phyloP scores from a whole-genome alignment of 306 rosid genomes.

The Citrullus amarus region DNA sequence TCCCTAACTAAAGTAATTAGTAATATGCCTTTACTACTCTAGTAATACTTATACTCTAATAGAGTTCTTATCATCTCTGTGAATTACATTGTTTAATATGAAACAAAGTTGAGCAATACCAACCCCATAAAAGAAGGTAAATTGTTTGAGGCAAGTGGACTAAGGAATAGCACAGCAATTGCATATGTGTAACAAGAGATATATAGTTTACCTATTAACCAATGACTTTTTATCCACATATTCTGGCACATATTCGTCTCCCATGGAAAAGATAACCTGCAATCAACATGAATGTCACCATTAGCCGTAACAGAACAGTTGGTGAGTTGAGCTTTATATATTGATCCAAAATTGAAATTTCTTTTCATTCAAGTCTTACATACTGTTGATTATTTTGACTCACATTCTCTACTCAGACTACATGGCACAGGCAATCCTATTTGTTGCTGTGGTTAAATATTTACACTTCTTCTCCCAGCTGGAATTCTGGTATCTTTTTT shows the following conservation, averaged over 20 bases:
- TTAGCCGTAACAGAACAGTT: background rate
- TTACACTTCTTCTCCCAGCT: too few species aligned
- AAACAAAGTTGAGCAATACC: background rate
- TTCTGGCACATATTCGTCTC: constrained; percentile 89
- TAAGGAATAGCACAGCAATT: background rate
- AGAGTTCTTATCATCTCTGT: background rate
- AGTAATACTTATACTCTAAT: too few species aligned
- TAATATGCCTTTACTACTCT: too few species aligned
- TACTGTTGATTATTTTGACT: too few species aligned
- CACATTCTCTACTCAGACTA: too few species aligned
- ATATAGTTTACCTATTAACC: constrained; percentile 52
- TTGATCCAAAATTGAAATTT: background rate
- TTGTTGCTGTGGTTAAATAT: too few species aligned
- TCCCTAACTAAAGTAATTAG: too few species aligned
- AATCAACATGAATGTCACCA: constrained; percentile 6
- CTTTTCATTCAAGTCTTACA: background rate
- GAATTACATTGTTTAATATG: background rate
- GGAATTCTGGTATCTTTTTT: too few species aligned
- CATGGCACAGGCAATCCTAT: too few species aligned
- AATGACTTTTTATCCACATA: constrained; percentile 87
- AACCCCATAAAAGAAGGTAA: background rate
- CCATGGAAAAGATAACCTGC: constrained; percentile 92
- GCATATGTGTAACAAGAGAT: background rate
- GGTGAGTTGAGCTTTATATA: background rate
- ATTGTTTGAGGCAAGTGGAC: background rate